Evolutionary conservation across 805 yeast genomes (phyloP), one percentile per base, ranked within the genome.

Genomic region (Candida methanosorbosa): DNA sequence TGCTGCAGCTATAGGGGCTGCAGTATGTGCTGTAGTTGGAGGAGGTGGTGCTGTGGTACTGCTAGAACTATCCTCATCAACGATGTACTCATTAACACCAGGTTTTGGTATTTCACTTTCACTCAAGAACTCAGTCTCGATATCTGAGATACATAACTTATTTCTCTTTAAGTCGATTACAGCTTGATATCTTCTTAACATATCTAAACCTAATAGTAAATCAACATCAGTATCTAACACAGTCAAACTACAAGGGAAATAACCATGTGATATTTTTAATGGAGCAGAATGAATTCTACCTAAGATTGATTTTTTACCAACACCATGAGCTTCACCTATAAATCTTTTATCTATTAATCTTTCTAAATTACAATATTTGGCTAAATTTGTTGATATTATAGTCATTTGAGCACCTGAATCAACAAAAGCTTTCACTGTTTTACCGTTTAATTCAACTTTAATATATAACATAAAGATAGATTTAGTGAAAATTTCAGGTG

Each of bases 391-490:
- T 22, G 87, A 77, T 50, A 92, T 75, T 27, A 92, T 79, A 0
- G 98, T 87, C 20, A 75, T 65, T 56, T 87, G 96, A 0, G 99
- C 97, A 2, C 99, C 98, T 0, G 97, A 77, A 54, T 92, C 99
- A 5, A 92, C 94, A 63, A 92, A 86, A 0, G 97, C 97, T 53
- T 84, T 84, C 3, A 87, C 81, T 17, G 79, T 77, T 30, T 69
- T 66, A 1, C 92, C 90, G 49, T 92, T 88, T 25, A 90, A 80
- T 44, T 75, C 79, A 27, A 86, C 67, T 37, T 77, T 68, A 13
- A 92, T 76, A 57, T 80, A 90, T 27, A 92, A 68, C 95, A 92
- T 87, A 22, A 73, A 72, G 3, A 90, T 94, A n/a, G 45, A 38
- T 0, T 70, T 58, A 0, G 87, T 79, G 59, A 92, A 92, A 25